A percentile compares a stretch with the other conserved stretches of the same genome.
phyloP scores from a whole-genome alignment of 495 filamentous ascomycete species.

The Penicillium tannophilum region DNA sequence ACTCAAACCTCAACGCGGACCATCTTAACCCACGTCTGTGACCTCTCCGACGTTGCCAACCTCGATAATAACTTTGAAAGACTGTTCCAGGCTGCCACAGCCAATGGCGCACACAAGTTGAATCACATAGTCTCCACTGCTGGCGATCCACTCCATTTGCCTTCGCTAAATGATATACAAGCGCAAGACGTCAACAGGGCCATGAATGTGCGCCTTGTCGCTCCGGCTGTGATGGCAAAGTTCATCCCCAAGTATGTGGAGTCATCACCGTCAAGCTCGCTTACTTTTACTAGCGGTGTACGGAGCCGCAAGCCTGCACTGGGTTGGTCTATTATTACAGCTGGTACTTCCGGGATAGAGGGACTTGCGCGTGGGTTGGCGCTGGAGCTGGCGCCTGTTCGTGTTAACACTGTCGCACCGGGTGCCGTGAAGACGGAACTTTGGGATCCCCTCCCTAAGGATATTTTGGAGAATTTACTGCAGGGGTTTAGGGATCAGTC shows the following conservation, averaged over 20 bases:
- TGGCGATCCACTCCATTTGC: conserved; percentile 43
- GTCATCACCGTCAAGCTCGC: conserved; percentile 40
- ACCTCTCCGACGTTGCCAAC: conserved; percentile 44
- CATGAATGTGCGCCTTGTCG: conserved; percentile 54
- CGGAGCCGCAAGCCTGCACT: conserved; percentile 49
- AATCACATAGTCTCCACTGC: conserved; percentile 67
- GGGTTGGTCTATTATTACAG: conserved; percentile 48
- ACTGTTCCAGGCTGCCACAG: conserved; percentile 43
- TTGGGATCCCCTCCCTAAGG: conserved; percentile 27
- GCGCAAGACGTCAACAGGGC: conserved; percentile 44
- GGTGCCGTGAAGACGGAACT: conserved; percentile 58
- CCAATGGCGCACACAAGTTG: conserved; percentile 34
- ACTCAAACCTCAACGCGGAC: conserved; percentile 21
- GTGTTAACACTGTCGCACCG: conserved; percentile 64
- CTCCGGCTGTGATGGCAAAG: conserved; percentile 57
- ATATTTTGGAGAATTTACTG: conserved; percentile 8
- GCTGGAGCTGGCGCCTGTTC: conserved; percentile 59
- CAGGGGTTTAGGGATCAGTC: conserved; percentile 26
- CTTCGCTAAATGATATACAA: conserved; percentile 39
- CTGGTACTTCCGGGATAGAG: conserved; percentile 41
- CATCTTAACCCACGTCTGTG: conserved; percentile 33
- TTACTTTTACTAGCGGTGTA: conserved; percentile 58
- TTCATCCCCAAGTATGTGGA: conserved; percentile 47
- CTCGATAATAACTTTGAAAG: conserved; percentile 48
- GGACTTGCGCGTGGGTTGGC: conserved; percentile 56